Evolutionary conservation across 2,329 filamentous ascomycete genomes (phyloP), one percentile per base, ranked within the genome.

Genomic region (Aspergillus uvarum): DNA sequence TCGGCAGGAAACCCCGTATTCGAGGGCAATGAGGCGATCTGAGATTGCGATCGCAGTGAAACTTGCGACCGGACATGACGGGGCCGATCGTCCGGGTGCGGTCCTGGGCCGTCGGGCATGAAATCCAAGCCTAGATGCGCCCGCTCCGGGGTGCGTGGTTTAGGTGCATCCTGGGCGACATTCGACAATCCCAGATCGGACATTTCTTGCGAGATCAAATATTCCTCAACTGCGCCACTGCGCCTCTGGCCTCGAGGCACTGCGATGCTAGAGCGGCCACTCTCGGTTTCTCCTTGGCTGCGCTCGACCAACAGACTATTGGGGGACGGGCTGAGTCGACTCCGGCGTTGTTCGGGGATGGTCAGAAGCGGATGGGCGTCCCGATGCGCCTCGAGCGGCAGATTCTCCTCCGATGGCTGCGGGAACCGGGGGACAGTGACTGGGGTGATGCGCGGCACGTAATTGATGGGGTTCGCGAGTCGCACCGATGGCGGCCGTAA

Each of bases 381-480:
- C 61, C 80, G 77, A 58, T 75, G 70, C 60, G 70, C 61, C 48
- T 70, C 69, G 54, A 73, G 65, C 12, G 69, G 69, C 47, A 73
- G 71, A 64, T 69, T 72, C 60, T 76, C 74, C 69, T 72, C 68
- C 6, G 71, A 74, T 58, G 50, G 61, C 55, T 67, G 62, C n/a
- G 58, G 66, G 42, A 73, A 67, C 51, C 74, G 73, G 29, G 75
- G 70, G 56, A 82, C 66, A 21, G 76, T 76, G 42, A 83, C 72
- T 58, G 81, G 80, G 51, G 81, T 82, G 32, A 77, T 75, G 60
- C 83, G 82, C 47, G 84, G 85, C 51, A 85, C 83, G 74, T 84
- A 81, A 70, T 87, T 87, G 68, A 85, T 79, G 42, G 85, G 85
- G 71, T 87, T 87, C 76, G 84, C 85, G 62, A 87, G 80, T 59